Percentiles rank a stretch among this genome's conserved stretches.
Evolutionary conservation across 805 yeast species (phyloP).

Genomic region (Monosporozyma unispora): DNA sequence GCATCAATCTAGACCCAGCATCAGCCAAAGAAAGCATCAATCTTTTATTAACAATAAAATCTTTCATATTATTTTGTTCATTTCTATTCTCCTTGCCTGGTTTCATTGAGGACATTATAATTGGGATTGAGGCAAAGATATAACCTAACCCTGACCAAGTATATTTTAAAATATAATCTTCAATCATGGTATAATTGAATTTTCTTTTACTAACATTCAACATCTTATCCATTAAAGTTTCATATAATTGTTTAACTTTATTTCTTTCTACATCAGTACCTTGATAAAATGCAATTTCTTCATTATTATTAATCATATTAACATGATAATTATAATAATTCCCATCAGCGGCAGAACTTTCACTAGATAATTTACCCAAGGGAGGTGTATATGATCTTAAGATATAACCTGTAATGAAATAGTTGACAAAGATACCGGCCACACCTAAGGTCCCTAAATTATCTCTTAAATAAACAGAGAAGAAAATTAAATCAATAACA

Average conservation of each 20-base stretch:
- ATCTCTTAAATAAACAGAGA: slow-evolving; percentile 74
- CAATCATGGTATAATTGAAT: slow-evolving; percentile 62
- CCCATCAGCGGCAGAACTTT: slow-evolving; percentile 74
- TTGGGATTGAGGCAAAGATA: slow-evolving; percentile 82
- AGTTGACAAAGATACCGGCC: slow-evolving; percentile 70
- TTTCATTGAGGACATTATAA: slow-evolving; percentile 47
- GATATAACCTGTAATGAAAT: slow-evolving; percentile 67
- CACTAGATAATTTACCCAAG: slow-evolving; percentile 67
- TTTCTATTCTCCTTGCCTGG: slow-evolving; percentile 14
- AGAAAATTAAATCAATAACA: slow-evolving; percentile 72
- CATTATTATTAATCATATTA: slow-evolving; percentile 78
- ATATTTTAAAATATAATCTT: slow-evolving; percentile 80
- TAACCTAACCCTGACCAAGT: slow-evolving; percentile 97
- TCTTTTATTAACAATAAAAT: slow-evolving; percentile 83
- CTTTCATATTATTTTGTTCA: slow-evolving; percentile 63
- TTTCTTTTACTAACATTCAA: slow-evolving; percentile 47
- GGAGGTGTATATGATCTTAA: slow-evolving; percentile 73
- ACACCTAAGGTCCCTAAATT: slow-evolving; percentile 84
- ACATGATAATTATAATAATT: slow-evolving; percentile 80
- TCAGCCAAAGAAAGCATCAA: slow-evolving; percentile 86
- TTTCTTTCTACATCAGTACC: slow-evolving; percentile 73
- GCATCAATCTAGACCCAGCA: slow-evolving; percentile 91
- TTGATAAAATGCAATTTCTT: slow-evolving; percentile 89
- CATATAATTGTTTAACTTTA: slow-evolving; percentile 53
- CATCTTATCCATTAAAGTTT: slow-evolving; percentile 46